Conservation (phyloP, 352 stramenopile species). For the Peronospora farinosa region DNA sequence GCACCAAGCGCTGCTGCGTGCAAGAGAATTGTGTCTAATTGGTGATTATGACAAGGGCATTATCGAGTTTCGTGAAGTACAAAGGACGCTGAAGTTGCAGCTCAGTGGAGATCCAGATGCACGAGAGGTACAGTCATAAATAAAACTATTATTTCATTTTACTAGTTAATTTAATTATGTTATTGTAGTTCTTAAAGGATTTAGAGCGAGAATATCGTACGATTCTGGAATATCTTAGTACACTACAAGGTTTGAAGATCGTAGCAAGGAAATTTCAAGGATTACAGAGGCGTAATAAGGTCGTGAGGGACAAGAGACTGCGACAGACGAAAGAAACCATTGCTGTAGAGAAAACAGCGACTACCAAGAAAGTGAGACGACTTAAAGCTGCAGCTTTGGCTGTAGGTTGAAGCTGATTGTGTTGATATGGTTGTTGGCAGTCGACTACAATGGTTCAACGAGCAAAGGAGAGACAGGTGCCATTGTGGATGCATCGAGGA, state of each 20-base stretch:
- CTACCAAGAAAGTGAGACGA: conserved; percentile 4
- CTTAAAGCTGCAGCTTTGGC: background rate
- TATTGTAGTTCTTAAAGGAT: conserved; percentile 34
- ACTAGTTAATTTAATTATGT: too few relatives aligned
- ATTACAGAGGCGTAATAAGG: conserved; percentile 20
- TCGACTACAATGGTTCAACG: background rate
- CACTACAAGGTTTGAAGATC: conserved; percentile 32
- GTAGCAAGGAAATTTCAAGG: conserved; percentile 25
- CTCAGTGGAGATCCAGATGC: conserved; percentile 21
- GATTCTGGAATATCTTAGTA: conserved; percentile 42
- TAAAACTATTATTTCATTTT: background rate
- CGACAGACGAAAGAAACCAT: conserved; percentile 17
- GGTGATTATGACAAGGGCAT: conserved; percentile 54
- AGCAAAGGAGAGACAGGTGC: conserved; percentile 10
- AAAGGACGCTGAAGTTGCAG: conserved; percentile 33
- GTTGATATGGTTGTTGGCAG: background rate
- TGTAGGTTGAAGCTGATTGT: background rate
- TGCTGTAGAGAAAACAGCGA: background rate
- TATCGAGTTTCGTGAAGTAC: conserved; percentile 33
- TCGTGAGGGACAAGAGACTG: conserved; percentile 7
- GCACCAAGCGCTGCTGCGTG: conserved; percentile 40
- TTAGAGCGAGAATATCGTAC: conserved; percentile 44
- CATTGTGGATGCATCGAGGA: conserved; percentile 16
- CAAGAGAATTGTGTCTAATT: conserved; percentile 56
- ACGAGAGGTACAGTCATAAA: too few relatives aligned